A percentile compares a stretch with the other conserved stretches of the same genome.
phyloP scores from a whole-genome alignment of 1,139 yeast species.

The Saccharomyces pastorianus region DNA sequence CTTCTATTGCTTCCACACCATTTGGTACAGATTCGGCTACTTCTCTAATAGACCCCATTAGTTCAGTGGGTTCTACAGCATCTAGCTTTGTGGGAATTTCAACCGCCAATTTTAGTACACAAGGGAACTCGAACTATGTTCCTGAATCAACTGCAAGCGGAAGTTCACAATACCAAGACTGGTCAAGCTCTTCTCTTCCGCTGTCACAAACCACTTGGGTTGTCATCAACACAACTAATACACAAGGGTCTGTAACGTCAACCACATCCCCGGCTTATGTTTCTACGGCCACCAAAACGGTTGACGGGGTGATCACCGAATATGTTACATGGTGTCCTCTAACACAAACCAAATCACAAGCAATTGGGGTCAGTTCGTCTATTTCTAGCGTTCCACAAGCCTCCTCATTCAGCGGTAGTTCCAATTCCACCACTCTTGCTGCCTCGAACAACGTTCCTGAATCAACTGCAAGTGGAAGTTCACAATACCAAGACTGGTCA shows the following conservation, averaged over 20 bases:
- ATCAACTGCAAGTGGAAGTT: background rate
- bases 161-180: background rate
- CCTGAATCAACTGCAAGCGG: background rate
- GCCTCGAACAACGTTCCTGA: background rate
- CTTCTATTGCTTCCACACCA: background rate
- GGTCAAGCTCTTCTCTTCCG: background rate
- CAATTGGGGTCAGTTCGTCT: background rate
- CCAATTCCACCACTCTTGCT: background rate
- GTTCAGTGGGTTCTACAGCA: background rate
- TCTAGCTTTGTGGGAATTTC: background rate
- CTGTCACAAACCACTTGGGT: background rate
- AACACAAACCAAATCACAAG: background rate
- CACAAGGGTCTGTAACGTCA: background rate
- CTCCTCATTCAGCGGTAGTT: background rate
- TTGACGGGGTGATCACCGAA: conserved; percentile 37
- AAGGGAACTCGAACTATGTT: background rate
- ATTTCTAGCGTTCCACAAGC: background rate
- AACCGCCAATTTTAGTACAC: background rate
- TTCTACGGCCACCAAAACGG: conserved; percentile 36
- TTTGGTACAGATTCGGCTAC: background rate
- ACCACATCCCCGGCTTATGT: conserved; percentile 19
- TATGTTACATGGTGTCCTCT: conserved; percentile 46
- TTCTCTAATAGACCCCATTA: background rate
- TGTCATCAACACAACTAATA: background rate
- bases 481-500: background rate